Evolutionary conservation across 2,329 filamentous ascomycete species (phyloP).

Genomic region (Xylariaceae sp.): DNA sequence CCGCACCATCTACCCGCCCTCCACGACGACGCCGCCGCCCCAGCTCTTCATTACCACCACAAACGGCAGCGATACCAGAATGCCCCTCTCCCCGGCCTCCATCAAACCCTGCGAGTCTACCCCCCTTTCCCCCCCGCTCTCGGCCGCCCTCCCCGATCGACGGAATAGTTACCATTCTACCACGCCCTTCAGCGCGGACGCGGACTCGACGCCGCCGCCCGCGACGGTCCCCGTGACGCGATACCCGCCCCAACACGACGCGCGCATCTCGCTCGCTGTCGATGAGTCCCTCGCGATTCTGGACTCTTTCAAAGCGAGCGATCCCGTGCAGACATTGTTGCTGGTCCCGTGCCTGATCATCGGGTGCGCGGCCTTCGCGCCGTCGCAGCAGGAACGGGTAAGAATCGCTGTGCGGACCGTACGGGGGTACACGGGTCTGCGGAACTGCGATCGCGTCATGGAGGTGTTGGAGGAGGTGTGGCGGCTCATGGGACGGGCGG

Average conservation of each 20-base stretch:
- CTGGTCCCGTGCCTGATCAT: conserved; percentile 57
- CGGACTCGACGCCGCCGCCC: conserved; percentile 34
- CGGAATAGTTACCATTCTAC: conserved; percentile 4
- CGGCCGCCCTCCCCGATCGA: conserved; percentile 8
- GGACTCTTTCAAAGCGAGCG: conserved; percentile 50
- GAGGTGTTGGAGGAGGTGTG: conserved; percentile 55
- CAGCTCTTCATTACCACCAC: conserved; percentile 15
- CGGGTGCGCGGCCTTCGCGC: conserved; percentile 54
- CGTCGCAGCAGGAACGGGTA: conserved; percentile 48
- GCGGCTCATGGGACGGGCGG: conserved; percentile 52
- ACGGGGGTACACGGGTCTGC: conserved; percentile 54
- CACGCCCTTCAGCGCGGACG: conserved; percentile 12
- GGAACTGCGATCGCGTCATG: conserved; percentile 50
- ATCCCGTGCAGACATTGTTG: conserved; percentile 55
- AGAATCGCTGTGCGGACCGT: conserved; percentile 46
- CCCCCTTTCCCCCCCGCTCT: conserved; percentile 11
- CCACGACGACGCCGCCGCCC: conserved; percentile 19
- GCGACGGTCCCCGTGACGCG: conserved; percentile 31
- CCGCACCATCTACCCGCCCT: conserved; percentile 55
- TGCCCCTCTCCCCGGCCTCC: conserved; percentile 17
- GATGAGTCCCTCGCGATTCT: conserved; percentile 52
- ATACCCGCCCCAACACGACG: conserved; percentile 45
- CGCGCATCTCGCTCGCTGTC: conserved; percentile 49
- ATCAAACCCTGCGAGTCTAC: conserved; percentile 11
- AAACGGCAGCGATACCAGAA: conserved; percentile 4